Percentiles rank a stretch among this genome's conserved stretches.
These are phyloP conservation scores for Neurospora sp. DNA, from an alignment of 495 filamentous ascomycete species.

Conservation along the genomic window DNA sequence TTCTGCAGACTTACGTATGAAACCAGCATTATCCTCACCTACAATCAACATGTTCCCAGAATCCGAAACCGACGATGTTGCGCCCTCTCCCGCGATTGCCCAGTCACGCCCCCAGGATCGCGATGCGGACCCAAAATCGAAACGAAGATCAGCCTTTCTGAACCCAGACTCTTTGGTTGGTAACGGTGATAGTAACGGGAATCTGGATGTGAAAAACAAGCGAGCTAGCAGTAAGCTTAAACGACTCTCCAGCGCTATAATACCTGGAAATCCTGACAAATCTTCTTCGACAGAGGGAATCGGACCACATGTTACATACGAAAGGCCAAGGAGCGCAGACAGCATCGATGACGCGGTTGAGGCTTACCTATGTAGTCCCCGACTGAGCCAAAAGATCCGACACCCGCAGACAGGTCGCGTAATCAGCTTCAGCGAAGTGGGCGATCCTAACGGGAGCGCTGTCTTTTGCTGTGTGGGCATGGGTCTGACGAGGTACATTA, in stretches of 20 bases:
- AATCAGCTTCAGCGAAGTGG: slow-evolving; percentile 95
- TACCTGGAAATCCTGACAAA: slow-evolving; percentile 26
- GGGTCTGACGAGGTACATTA: slow-evolving; percentile 92
- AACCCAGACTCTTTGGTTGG: slow-evolving; percentile 32
- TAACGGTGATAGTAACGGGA: slow-evolving; percentile 32
- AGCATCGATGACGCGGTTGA: slow-evolving; percentile 82
- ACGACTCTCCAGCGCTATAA: slow-evolving; percentile 35
- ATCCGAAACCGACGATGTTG: slow-evolving; percentile 45
- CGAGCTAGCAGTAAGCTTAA: slow-evolving; percentile 38
- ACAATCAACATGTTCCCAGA: slow-evolving; percentile 17
- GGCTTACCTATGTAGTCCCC: slow-evolving; percentile 72
- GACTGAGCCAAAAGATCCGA: slow-evolving; percentile 74
- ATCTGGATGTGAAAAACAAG: slow-evolving; percentile 25
- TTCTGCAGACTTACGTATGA: slow-evolving; percentile 12
- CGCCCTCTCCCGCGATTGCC: slow-evolving; percentile 57
- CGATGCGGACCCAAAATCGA: slow-evolving; percentile 24
- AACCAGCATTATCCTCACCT: slow-evolving; percentile 12
- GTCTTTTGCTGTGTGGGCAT: slow-evolving; percentile 97
- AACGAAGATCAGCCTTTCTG: slow-evolving; percentile 29
- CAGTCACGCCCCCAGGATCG: slow-evolving; percentile 42
- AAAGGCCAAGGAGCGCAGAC: slow-evolving; percentile 66
- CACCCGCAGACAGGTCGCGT: slow-evolving; percentile 77
- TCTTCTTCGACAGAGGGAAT: slow-evolving; percentile 15
- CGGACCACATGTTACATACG: slow-evolving; percentile 33
- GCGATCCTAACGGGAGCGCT: slow-evolving; percentile 81